Base-by-base conservation (phyloP, 495 filamentous ascomycete genomes). In the Daldinia bambusicola region DNA sequence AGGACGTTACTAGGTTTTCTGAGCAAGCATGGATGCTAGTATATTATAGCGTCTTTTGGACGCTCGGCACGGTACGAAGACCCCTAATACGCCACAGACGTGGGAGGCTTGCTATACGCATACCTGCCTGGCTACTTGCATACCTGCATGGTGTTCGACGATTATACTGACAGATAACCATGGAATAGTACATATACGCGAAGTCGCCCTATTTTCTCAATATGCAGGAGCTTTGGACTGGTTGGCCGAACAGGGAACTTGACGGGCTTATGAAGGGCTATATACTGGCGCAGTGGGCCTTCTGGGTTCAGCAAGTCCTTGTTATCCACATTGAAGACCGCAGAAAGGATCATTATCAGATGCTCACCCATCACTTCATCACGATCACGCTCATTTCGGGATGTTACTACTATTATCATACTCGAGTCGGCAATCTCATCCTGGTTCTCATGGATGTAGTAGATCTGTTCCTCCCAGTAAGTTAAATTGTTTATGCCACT, bases 341-440 rank as follows among this genome's bases (percentile, higher is more conserved):
- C 67, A 85, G 95, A 57, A 99, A 99, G 80, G 95, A 99, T 74
- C 91, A 97, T 78, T 90, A 88, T 77, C 95, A 98, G 78, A 98
- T 97, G 96, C 89, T 98, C 63, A 90, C 89, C 10, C 95, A 99
- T 79, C 95, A 99, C 78, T 87, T 97, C 73, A 89, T 98, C 74
- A 99, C 95, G 20, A 91, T 89, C 78, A 82, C 83, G 18, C 85
- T 99, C 48, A 89, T 98, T 57, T 88, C 89, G 70, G 84, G 86
- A 13, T 92, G 90, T 51, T 99, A 98, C 75, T 85, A 89, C 67
- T 96, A 94, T 74, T 89, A 91, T 72, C 89, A 93, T 74, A 94
- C 90, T 30, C 89, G 90, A 55, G 93, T 97, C 36, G 94, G 93
- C 55, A 95, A 94, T 74, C 86, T 97, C 52, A 93, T 98, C 67